These are phyloP conservation scores for Lentinus tigrinus DNA, from an alignment of 768 basidiomycete genomes.

Conservation along the genomic window DNA sequence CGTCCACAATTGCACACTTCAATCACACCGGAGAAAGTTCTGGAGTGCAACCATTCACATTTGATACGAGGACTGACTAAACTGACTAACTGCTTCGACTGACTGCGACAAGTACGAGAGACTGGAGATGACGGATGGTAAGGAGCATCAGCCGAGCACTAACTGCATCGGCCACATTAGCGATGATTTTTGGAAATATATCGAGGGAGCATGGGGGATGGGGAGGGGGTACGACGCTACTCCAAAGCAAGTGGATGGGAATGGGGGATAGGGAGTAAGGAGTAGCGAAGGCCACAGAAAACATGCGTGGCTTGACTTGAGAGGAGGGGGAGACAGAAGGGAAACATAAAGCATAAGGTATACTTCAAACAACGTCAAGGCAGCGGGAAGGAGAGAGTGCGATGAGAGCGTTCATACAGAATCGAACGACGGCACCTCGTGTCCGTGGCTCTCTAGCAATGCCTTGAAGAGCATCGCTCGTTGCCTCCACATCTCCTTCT, in stretches of 20 bases:
- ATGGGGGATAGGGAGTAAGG: conserved; percentile 32
- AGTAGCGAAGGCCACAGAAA: conserved; percentile 43
- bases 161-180: conserved; percentile 14
- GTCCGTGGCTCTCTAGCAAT: conserved; percentile 55
- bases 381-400: neutral
- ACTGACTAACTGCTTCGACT: neutral
- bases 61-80: too few species aligned
- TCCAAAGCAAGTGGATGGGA: conserved; percentile 46
- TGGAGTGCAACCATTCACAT: neutral
- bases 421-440: conserved; percentile 44
- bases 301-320: conserved; percentile 12
- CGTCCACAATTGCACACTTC: neutral
- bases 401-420: conserved; percentile 8
- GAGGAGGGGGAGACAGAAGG: conserved; percentile 18
- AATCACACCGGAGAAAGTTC: neutral
- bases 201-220: neutral
- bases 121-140: conserved; percentile 2
- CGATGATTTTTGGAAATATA: conserved; percentile 15
- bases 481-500: conserved; percentile 64
- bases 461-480: conserved; percentile 48
- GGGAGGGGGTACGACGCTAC: conserved; percentile 53
- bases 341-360: conserved; percentile 22
- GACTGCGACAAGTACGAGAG: conserved; percentile 1
- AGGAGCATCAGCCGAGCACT: neutral
- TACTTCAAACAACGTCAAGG: conserved; percentile 17